Percentiles rank a stretch among this genome's conserved stretches.
Conservation (phyloP, 768 basidiomycete species). For the Russula compacta region DNA sequence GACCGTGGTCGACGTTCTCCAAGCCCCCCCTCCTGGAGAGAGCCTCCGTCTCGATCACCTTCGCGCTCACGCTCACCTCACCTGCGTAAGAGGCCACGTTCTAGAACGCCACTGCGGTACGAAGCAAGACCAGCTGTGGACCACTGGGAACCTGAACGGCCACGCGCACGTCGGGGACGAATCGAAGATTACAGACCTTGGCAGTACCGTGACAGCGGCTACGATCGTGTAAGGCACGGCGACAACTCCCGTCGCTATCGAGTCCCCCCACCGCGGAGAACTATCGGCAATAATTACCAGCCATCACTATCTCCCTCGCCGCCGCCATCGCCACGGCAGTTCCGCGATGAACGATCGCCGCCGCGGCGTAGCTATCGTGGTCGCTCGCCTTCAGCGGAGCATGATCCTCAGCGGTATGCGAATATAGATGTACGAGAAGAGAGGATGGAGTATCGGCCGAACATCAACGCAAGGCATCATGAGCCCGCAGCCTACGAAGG, state of each 20-base stretch:
- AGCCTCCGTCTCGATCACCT: not conserved
- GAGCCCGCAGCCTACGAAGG: not conserved
- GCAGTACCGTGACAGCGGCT: not conserved
- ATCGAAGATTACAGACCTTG: not conserved
- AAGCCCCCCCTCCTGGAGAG: not conserved
- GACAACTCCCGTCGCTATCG: not conserved
- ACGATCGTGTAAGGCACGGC: not conserved
- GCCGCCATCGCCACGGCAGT: not conserved
- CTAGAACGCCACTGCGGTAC: not conserved
- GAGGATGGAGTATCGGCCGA: not conserved
- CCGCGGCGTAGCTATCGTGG: not conserved
- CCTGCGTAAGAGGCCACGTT: slow-evolving; percentile 4
- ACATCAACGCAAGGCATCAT: not conserved
- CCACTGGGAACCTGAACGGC: not conserved
- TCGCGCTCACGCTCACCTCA: slow-evolving; percentile 5
- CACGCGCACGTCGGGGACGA: not conserved
- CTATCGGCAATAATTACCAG: not conserved
- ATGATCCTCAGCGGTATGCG: not conserved
- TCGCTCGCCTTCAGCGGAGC: not conserved
- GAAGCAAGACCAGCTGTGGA: not conserved
- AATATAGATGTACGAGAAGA: not conserved
- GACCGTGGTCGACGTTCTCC: not conserved
- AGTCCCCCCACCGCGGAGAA: not conserved
- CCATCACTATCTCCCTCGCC: not conserved
- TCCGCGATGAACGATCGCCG: not conserved